phyloP scores from a whole-genome alignment of 768 basidiomycete species.

The Rhodotorula graminis region DNA sequence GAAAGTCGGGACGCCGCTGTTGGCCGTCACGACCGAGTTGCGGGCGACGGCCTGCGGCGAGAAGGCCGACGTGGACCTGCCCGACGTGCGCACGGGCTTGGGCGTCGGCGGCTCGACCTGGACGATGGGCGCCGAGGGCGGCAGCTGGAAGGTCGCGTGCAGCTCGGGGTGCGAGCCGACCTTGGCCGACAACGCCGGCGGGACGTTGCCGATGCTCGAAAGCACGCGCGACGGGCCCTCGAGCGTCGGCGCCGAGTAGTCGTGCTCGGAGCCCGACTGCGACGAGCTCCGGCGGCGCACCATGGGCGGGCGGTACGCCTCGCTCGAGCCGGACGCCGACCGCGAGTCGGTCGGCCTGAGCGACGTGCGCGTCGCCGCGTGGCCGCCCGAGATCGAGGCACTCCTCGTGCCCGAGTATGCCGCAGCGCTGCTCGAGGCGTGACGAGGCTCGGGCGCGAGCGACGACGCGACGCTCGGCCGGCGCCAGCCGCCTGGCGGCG shows the following conservation, averaged over 20 bases:
- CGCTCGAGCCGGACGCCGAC: no score
- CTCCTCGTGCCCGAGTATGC: no score
- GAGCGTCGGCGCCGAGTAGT: no score
- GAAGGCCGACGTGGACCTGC: neutral
- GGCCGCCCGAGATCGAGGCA: no score
- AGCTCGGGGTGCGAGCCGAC: neutral
- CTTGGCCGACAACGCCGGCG: neutral
- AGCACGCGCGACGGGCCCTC: no score
- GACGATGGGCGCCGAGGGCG: neutral
- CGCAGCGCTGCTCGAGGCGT: neutral
- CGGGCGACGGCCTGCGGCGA: no score
- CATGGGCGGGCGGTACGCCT: neutral
- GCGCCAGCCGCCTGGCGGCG: neutral
- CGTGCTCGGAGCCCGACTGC: no score
- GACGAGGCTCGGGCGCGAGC: neutral
- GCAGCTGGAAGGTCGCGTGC: neutral
- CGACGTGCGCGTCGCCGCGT: neutral
- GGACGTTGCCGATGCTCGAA: neutral
- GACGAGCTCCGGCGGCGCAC: neutral
- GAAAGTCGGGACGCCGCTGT: neutral
- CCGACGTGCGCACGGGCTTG: neutral
- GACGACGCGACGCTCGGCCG: neutral
- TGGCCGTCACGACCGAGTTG: neutral
- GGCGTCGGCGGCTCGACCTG: neutral
- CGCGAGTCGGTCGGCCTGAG: neutral